A percentile compares a stretch with the other conserved stretches of the same genome.
Evolutionary conservation across 805 yeast genomes (phyloP).

Genomic region (Blastobotrys peoriensis): DNA sequence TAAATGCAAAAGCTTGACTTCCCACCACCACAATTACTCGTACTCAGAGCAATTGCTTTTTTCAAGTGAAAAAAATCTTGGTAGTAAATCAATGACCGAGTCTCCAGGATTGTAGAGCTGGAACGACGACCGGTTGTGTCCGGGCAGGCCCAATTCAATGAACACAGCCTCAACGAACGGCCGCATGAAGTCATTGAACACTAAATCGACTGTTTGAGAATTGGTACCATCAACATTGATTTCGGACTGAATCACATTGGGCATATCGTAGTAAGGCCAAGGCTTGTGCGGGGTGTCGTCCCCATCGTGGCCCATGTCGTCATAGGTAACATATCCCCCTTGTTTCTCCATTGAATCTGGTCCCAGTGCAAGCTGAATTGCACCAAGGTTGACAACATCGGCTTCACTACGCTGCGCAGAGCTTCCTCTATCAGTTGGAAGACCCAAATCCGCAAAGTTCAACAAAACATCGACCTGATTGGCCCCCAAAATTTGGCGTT

Average conservation of each 20-base stretch:
- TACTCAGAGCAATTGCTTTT: not conserved
- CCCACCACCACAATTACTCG: too few relatives aligned
- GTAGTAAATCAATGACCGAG: slow-evolving; percentile 26
- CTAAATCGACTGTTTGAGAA: slow-evolving; percentile 50
- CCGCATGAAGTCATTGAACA: slow-evolving; percentile 73
- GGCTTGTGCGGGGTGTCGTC: slow-evolving; percentile 71
- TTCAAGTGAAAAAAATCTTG: slow-evolving; percentile 19
- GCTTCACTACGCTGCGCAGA: not conserved
- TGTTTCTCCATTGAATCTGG: slow-evolving; percentile 26
- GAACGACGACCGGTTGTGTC: not conserved
- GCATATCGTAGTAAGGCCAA: slow-evolving; percentile 53
- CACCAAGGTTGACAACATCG: not conserved
- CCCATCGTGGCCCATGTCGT: slow-evolving; percentile 80
- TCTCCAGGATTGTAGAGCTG: slow-evolving; percentile 15
- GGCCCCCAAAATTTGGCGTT: slow-evolving; percentile 37
- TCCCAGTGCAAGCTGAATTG: not conserved
- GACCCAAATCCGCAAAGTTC: slow-evolving; percentile 17
- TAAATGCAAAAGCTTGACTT: too few relatives aligned
- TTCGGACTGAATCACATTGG: slow-evolving; percentile 69
- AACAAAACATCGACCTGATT: slow-evolving; percentile 3
- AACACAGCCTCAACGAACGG: slow-evolving; percentile 29
- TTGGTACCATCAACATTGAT: slow-evolving; percentile 25
- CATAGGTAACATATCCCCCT: slow-evolving; percentile 70
- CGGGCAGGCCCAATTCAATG: slow-evolving; percentile 15
- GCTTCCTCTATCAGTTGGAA: slow-evolving; percentile 11